phyloP scores from a whole-genome alignment of 1,284 basidiomycete genomes.

The Uromyces viciae-fabae region DNA sequence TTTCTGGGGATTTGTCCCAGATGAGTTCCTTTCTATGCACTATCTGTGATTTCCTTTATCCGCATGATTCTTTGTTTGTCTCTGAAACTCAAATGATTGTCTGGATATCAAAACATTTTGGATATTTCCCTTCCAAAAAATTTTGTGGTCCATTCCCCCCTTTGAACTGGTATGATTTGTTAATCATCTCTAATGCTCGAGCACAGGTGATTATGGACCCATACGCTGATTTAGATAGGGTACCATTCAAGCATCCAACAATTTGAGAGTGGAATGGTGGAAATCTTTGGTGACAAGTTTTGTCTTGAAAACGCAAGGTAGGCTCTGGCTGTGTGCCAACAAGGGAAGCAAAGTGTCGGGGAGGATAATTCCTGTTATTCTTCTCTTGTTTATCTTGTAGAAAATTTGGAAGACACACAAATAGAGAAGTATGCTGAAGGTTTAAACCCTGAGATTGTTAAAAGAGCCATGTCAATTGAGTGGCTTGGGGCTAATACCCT shows the following conservation, averaged over 20 bases:
- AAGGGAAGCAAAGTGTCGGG: not conserved
- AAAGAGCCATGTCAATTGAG: not conserved
- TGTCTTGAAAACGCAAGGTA: not conserved
- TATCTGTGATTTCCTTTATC: not conserved
- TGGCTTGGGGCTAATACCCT: not conserved
- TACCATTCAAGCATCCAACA: not conserved
- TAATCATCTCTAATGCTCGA: not conserved
- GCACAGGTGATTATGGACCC: not conserved
- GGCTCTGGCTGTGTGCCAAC: not conserved
- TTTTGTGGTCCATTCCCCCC: not conserved
- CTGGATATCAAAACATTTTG: not conserved
- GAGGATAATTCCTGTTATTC: not conserved
- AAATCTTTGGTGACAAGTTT: not conserved
- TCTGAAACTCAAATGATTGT: not conserved
- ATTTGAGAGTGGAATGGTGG: not conserved
- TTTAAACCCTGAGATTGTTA: not conserved
- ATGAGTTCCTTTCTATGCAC: not conserved
- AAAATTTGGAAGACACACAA: not conserved
- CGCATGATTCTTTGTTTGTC: not conserved
- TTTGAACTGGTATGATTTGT: constrained; percentile 3
- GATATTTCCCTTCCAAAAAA: not conserved
- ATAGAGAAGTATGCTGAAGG: not conserved
- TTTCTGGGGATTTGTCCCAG: not conserved
- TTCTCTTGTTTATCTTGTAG: not conserved
- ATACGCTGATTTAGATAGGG: not conserved